Evolutionary conservation across 2,329 filamentous ascomycete genomes (phyloP), one percentile per base, ranked within the genome.

Genomic region (Exophiala oligosperma): DNA sequence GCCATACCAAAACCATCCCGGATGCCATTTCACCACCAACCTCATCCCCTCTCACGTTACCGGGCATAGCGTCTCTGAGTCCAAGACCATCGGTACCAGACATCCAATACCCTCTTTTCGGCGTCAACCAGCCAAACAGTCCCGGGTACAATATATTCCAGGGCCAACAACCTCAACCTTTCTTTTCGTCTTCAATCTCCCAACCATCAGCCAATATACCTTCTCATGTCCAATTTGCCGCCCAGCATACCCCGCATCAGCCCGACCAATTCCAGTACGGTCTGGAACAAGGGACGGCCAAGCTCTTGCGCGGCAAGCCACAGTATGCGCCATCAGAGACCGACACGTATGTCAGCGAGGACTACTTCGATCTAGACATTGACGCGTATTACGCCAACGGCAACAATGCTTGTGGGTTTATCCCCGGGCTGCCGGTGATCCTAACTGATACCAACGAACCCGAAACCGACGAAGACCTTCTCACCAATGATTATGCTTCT

Each of bases 301-400:
- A 63, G 32, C 28, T 63, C 26, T 46, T 63, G n/a, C 58, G 35
- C 11, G 61, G 61, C 24, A 60, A 57, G 52, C 55, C 55, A 12
- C 55, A 63, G 14, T 63, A 63, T 57, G 52, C 58, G 29, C 58
- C 58, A 6, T 63, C 61, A 23, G 61, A 63, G 28, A 49, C 60
- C 29, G 61, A 63, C 38, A 59, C 56, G 7, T 63, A 59, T 14
- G 50, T 63, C 5, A 59, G 61, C 49, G 62, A 62, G 43, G 63
- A 65, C 55, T 65, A 64, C 54, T 65, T 65, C 49, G 63, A 65
- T 40, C 59, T 65, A n/a, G 63, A 65, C 26, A 65, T 65, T 38
- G 63, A 65, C 28, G 50, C 56, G 11, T 65, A 65, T 43, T 65
- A 65, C 46, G 62, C 63, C 21, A 65, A 64, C 14, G 63, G 63